Conservation (phyloP, 2,329 filamentous ascomycete species). For the Diaporthe destruens region DNA sequence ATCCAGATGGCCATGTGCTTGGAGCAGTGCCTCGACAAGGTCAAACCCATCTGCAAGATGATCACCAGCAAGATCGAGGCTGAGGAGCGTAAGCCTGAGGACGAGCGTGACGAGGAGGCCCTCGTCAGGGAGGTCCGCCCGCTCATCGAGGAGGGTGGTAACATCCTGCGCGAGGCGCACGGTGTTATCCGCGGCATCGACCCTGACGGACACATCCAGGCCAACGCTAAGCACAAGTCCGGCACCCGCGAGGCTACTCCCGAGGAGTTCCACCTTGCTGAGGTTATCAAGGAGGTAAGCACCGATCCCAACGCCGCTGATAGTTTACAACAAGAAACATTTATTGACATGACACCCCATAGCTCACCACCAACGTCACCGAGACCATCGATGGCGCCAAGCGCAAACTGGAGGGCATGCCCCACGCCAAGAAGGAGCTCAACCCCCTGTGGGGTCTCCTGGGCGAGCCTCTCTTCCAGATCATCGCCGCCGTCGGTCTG, state of each 20-base stretch:
- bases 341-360: slow-evolving; percentile 28
- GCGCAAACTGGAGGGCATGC: slow-evolving; percentile 92
- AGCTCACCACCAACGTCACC: slow-evolving; percentile 83
- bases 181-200: slow-evolving; percentile 89
- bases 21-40: slow-evolving; percentile 83
- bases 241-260: slow-evolving; percentile 81
- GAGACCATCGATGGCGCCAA: slow-evolving; percentile 89
- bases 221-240: slow-evolving; percentile 85
- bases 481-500: slow-evolving; percentile 88
- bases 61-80: slow-evolving; percentile 87
- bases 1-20: slow-evolving; percentile 80
- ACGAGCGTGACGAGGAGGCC: slow-evolving; percentile 90
- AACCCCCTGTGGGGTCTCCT: slow-evolving; percentile 90
- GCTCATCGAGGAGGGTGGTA: slow-evolving; percentile 86
- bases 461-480: slow-evolving; percentile 90
- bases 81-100: slow-evolving; percentile 83
- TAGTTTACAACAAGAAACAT: neutral
- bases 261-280: slow-evolving; percentile 87
- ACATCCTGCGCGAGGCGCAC: slow-evolving; percentile 87
- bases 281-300: slow-evolving; percentile 80
- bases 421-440: slow-evolving; percentile 93
- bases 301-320: neutral
- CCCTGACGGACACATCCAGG: slow-evolving; percentile 86
- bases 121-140: slow-evolving; percentile 89
- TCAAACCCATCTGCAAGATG: slow-evolving; percentile 87